These are phyloP conservation scores for Hygrophorus russula DNA, from an alignment of 768 basidiomycete species.

Conservation along the genomic window DNA sequence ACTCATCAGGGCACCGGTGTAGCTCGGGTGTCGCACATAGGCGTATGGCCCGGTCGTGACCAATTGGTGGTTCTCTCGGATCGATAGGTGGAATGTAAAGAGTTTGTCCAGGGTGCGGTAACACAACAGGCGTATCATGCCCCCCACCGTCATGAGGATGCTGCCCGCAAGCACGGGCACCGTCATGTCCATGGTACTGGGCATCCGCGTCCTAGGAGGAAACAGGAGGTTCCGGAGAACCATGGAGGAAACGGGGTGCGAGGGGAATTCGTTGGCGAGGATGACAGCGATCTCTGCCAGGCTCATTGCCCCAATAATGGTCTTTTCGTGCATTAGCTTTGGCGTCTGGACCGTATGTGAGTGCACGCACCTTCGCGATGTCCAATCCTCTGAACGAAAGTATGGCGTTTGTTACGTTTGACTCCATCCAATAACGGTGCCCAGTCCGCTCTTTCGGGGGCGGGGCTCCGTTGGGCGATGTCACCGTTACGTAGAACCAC, in stretches of 20 bases:
- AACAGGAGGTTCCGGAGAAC: not conserved
- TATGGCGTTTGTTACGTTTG: not conserved
- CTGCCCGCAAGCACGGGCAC: conserved; percentile 10
- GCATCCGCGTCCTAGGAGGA: not conserved
- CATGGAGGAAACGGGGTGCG: not conserved
- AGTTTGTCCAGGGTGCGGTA: conserved; percentile 16
- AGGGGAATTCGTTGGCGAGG: not conserved
- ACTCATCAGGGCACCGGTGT: conserved; percentile 12
- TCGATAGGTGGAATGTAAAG: conserved; percentile 19
- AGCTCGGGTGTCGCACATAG: conserved; percentile 18
- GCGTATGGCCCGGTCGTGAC: conserved; percentile 19
- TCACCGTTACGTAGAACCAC: conserved; percentile 3
- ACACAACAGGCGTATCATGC: conserved; percentile 16
- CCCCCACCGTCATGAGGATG: conserved; percentile 11
- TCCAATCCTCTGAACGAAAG: conserved; percentile 1
- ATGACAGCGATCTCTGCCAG: not conserved
- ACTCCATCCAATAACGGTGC: not conserved
- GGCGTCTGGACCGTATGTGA: too few relatives aligned
- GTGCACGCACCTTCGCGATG: not conserved
- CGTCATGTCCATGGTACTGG: conserved; percentile 9
- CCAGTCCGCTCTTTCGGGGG: not conserved
- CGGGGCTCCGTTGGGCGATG: conserved; percentile 1
- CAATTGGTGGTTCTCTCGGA: conserved; percentile 15
- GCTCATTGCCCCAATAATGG: not conserved
- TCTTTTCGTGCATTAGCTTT: too few relatives aligned